Evolutionary conservation across 2,329 filamentous ascomycete species (phyloP).

Genomic region (Colletotrichum euphorbiae): DNA sequence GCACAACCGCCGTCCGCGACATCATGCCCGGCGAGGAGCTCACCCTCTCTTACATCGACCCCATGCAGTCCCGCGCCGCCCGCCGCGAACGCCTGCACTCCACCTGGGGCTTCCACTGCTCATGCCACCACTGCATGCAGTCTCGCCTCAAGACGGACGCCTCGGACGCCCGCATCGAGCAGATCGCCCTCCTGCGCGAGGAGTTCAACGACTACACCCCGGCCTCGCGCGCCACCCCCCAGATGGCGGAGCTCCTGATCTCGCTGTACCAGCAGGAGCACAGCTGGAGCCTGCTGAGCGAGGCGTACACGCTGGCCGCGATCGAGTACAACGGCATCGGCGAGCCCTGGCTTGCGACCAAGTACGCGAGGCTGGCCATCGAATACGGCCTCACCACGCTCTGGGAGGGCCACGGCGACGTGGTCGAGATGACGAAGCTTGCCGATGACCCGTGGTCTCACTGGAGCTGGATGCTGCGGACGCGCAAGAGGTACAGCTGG

Average conservation of each 20-base stretch:
- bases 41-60: slow-evolving; percentile 57
- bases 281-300: slow-evolving; percentile 49
- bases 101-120: slow-evolving; percentile 56
- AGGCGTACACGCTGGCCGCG: slow-evolving; percentile 53
- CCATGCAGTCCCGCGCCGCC: slow-evolving; percentile 45
- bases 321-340: slow-evolving; percentile 54
- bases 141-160: slow-evolving; percentile 43
- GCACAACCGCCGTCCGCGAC: slow-evolving; percentile 52
- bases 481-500: slow-evolving; percentile 48
- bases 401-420: slow-evolving; percentile 44
- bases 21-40: slow-evolving; percentile 57
- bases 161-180: slow-evolving; percentile 53
- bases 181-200: slow-evolving; percentile 47
- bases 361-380: slow-evolving; percentile 53
- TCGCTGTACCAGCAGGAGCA: slow-evolving; percentile 55
- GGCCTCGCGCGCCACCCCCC: slow-evolving; percentile 47
- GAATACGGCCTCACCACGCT: slow-evolving; percentile 48
- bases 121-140: slow-evolving; percentile 53
- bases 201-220: slow-evolving; percentile 49
- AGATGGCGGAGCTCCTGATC: slow-evolving; percentile 54
- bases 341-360: slow-evolving; percentile 52
- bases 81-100: slow-evolving; percentile 47
- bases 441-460: slow-evolving; percentile 51
- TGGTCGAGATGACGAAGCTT: slow-evolving; percentile 50
- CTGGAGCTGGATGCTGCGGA: slow-evolving; percentile 55